These are phyloP conservation scores for Ceratocystis albifundus DNA, from an alignment of 2,329 filamentous ascomycete species.

Conservation along the genomic window DNA sequence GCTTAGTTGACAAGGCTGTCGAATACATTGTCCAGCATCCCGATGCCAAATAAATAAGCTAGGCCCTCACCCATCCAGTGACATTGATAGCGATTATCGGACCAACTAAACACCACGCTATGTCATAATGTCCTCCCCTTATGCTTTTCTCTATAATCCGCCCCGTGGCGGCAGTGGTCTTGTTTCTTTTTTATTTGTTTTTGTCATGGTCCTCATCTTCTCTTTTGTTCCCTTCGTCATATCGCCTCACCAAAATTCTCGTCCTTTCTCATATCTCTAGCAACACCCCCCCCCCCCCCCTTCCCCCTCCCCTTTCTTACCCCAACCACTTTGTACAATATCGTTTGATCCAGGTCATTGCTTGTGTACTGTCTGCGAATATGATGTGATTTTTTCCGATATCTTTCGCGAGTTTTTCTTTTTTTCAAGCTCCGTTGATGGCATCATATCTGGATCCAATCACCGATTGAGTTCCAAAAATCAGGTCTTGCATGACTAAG, in stretches of 20 bases:
- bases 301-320: too few species aligned
- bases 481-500: too few species aligned
- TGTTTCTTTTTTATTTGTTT: slow-evolving; percentile 6
- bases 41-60: slow-evolving; percentile 56
- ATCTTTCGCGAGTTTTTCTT: not conserved
- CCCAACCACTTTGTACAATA: slow-evolving; percentile 23
- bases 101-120: slow-evolving; percentile 2
- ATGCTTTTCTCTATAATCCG: slow-evolving; percentile 2
- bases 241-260: not conserved
- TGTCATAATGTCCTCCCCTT: not conserved
- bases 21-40: slow-evolving; percentile 89
- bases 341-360: slow-evolving; percentile 16
- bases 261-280: not conserved
- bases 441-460: too few species aligned
- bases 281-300: not conserved
- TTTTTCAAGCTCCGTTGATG: not conserved
- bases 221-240: not conserved
- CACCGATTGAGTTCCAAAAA: too few species aligned
- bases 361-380: slow-evolving; percentile 9
- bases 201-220: not conserved
- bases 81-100: not conserved
- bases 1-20: slow-evolving; percentile 78
- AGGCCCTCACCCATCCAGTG: not conserved
- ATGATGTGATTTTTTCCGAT: not conserved
- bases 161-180: slow-evolving; percentile 6